A percentile compares a stretch with the other conserved stretches of the same genome.
Evolutionary conservation across 768 basidiomycete genomes (phyloP).

Genomic region (Podaxis sp.): DNA sequence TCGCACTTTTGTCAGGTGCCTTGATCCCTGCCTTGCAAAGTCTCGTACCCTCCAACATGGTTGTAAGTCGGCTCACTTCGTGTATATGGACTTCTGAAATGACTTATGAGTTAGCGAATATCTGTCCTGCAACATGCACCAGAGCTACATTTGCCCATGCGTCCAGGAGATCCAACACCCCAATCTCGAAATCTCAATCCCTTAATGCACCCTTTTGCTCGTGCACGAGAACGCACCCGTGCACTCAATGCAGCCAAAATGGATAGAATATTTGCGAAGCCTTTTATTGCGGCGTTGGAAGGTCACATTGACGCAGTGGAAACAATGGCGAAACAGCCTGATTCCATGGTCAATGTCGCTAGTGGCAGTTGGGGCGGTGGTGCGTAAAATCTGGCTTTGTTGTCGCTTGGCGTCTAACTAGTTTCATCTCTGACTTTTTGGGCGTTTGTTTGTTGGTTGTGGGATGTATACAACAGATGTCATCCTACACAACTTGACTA

Average conservation of each 20-base stretch:
- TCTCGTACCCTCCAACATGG: conserved; percentile 15
- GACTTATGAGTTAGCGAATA: conserved; percentile 57
- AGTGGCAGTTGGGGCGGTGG: conserved; percentile 97
- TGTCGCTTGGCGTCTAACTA: background rate
- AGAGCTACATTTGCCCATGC: conserved; percentile 63
- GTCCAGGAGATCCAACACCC: conserved; percentile 83
- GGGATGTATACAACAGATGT: conserved; percentile 50
- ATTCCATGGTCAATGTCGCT: conserved; percentile 72
- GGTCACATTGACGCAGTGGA: conserved; percentile 97
- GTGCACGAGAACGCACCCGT: conserved; percentile 87
- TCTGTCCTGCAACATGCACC: conserved; percentile 83
- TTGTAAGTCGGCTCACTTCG: conserved; percentile 16
- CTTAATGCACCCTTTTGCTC: conserved; percentile 91
- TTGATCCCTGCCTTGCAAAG: background rate
- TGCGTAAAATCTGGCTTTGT: conserved; percentile 31
- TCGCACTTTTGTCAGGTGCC: conserved; percentile 15
- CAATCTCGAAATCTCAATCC: conserved; percentile 91
- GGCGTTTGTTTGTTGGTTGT: background rate
- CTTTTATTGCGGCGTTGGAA: conserved; percentile 85
- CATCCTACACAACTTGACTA: conserved; percentile 77
- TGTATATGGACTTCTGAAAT: background rate
- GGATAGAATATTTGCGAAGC: conserved; percentile 97
- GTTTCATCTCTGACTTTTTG: background rate
- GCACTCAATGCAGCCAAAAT: conserved; percentile 96
- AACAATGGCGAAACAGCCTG: conserved; percentile 67